Evolutionary conservation across 2,329 filamentous ascomycete species (phyloP).

Genomic region (Exserohilum turcica): DNA sequence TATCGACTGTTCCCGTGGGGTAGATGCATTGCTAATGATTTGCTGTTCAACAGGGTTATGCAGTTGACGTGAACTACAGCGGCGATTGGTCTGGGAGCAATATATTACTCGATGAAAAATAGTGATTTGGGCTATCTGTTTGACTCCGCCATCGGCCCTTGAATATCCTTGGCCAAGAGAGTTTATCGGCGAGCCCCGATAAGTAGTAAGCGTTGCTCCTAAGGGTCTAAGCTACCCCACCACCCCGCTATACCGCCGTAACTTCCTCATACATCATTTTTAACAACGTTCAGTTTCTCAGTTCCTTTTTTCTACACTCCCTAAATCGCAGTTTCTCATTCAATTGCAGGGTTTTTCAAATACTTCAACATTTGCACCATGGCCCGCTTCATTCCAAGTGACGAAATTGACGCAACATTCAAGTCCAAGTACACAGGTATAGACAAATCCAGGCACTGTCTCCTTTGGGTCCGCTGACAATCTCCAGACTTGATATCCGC

Average conservation of each 20-base stretch:
- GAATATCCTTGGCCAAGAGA: conserved; percentile 10
- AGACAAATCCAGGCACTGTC: neutral
- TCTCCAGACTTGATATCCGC: conserved; percentile 58
- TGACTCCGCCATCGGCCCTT: conserved; percentile 20
- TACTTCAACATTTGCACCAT: conserved; percentile 19
- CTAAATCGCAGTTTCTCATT: neutral
- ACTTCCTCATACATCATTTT: conserved; percentile 2
- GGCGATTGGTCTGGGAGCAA: neutral
- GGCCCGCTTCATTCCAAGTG: conserved; percentile 51
- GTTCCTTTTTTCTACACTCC: neutral
- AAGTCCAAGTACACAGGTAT: conserved; percentile 59
- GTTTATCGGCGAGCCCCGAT: conserved; percentile 23
- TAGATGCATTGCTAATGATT: neutral
- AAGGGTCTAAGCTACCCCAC: conserved; percentile 26
- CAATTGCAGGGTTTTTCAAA: neutral
- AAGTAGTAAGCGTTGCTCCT: conserved; percentile 1
- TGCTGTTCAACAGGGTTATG: neutral
- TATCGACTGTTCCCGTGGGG: neutral
- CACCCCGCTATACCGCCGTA: conserved; percentile 17
- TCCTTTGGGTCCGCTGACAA: neutral
- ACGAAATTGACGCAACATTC: conserved; percentile 61
- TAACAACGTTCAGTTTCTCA: conserved; percentile 1
- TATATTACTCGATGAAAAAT: conserved; percentile 2
- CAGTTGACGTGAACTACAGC: neutral
- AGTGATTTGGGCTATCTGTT: conserved; percentile 8